A percentile compares a stretch with the other conserved stretches of the same genome.
Evolutionary conservation across 179 eudicot genomes (phyloP).

Genomic region (Gypsophila paniculata): DNA sequence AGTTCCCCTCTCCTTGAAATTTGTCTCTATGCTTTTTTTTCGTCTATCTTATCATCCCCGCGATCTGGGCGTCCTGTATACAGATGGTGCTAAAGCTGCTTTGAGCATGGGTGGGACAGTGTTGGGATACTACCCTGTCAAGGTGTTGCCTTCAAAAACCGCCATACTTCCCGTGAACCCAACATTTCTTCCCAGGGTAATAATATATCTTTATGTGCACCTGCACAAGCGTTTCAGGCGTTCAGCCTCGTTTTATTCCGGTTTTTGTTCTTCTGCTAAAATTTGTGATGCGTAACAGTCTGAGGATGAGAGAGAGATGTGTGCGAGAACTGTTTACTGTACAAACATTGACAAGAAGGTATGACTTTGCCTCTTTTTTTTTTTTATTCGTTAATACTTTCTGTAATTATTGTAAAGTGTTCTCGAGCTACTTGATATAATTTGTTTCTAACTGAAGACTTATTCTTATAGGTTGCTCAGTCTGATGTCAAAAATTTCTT

Average conservation of each 20-base stretch:
- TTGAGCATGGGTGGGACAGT: constrained; percentile 64
- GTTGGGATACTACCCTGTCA: constrained; percentile 71
- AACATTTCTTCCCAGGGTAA: constrained; percentile 91
- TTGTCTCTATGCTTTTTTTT: neutral
- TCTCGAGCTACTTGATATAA: constrained; percentile 13
- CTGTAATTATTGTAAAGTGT: too few species aligned
- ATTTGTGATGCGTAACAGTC: constrained; percentile 44
- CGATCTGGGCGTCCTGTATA: constrained; percentile 15
- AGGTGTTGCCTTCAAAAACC: constrained; percentile 91
- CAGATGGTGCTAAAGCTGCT: constrained; percentile 86
- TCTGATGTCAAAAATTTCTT: constrained; percentile 74
- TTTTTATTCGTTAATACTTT: too few species aligned
- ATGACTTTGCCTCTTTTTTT: neutral
- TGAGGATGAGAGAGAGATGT: constrained; percentile 87
- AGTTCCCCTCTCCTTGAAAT: constrained; percentile 8
- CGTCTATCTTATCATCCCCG: constrained; percentile 8
- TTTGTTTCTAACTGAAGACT: neutral
- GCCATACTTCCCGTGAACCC: constrained; percentile 98
- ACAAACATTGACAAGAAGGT: constrained; percentile 94
- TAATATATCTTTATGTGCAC: constrained; percentile 12
- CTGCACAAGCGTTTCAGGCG: neutral
- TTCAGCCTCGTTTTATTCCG: constrained; percentile 2
- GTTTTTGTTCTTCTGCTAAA: constrained; percentile 8
- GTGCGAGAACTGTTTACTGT: constrained; percentile 96
- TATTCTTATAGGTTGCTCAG: constrained; percentile 65